Evolutionary conservation across 495 filamentous ascomycete species (phyloP).

Genomic region (Trichoderma reesei): DNA sequence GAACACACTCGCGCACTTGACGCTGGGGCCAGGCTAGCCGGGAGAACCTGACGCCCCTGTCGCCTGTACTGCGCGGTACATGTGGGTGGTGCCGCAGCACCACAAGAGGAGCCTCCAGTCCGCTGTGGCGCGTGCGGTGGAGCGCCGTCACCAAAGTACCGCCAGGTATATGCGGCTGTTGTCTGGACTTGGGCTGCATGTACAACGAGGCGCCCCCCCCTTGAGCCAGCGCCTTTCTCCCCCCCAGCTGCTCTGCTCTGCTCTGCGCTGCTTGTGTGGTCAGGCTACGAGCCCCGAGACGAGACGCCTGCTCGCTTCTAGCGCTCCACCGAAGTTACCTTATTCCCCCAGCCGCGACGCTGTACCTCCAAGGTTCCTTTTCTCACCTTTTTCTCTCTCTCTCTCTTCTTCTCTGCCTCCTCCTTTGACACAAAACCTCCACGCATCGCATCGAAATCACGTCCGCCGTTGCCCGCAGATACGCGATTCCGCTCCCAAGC

Average conservation of each 20-base stretch:
- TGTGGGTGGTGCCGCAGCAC: too few relatives aligned
- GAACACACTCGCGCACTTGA: background rate
- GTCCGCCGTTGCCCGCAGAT: background rate
- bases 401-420: conserved; percentile 2
- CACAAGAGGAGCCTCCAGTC: too few relatives aligned
- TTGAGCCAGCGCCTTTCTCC: background rate
- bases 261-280: background rate
- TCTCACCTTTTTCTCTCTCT: background rate
- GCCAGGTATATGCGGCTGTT: background rate
- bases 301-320: background rate
- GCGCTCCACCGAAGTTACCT: conserved; percentile 8
- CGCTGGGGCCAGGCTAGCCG: background rate
- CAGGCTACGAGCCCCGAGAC: conserved; percentile 1
- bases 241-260: background rate
- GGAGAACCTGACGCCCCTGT: background rate
- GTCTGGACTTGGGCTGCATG: conserved; percentile 6
- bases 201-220: conserved; percentile 6
- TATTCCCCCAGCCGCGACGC: conserved; percentile 9
- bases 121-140: background rate
- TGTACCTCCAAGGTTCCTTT: conserved; percentile 9
- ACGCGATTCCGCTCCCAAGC: background rate
- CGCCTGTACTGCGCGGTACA: too few relatives aligned
- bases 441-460: conserved; percentile 3
- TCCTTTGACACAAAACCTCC: background rate
- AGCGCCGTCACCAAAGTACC: background rate